Evolutionary conservation across 768 basidiomycete species (phyloP).

Genomic region (Suillus placidus): DNA sequence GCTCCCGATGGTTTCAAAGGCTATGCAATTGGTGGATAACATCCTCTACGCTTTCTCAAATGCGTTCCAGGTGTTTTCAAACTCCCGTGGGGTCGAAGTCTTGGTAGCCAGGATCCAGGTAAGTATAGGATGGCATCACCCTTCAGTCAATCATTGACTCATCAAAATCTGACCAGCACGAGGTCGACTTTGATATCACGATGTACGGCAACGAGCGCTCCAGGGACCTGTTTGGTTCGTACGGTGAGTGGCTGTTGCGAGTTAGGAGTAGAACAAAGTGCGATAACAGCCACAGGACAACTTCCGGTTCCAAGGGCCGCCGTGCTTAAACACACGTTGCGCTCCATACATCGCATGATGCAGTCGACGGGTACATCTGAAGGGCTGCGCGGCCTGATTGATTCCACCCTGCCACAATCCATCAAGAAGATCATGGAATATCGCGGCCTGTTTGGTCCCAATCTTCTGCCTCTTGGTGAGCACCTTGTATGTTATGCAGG

Average conservation of each 20-base stretch:
- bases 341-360: slow-evolving; percentile 97
- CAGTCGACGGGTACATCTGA: slow-evolving; percentile 93
- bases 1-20: slow-evolving; percentile 80
- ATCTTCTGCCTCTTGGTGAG: slow-evolving; percentile 82
- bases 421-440: slow-evolving; percentile 88
- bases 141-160: slow-evolving; percentile 16
- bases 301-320: slow-evolving; percentile 75
- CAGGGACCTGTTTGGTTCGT: slow-evolving; percentile 51
- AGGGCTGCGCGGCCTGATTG: slow-evolving; percentile 91
- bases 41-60: slow-evolving; percentile 88
- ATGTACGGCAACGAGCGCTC: slow-evolving; percentile 51
- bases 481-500: slow-evolving; percentile 14
- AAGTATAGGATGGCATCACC: slow-evolving; percentile 24
- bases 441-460: slow-evolving; percentile 82
- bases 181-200: slow-evolving; percentile 66
- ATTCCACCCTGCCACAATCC: slow-evolving; percentile 81
- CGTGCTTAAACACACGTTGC: slow-evolving; percentile 86
- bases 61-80: slow-evolving; percentile 85
- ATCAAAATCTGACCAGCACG: slow-evolving; percentile 46
- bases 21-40: slow-evolving; percentile 90
- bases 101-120: slow-evolving; percentile 90
- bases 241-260: slow-evolving; percentile 41
- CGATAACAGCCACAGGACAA: slow-evolving; percentile 48
- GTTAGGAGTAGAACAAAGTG: background rate
- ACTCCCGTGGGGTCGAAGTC: slow-evolving; percentile 79